A percentile compares a stretch with the other conserved stretches of the same genome.
Evolutionary conservation across 148 eudicot species (phyloP).

Genomic region (Bassia scoparia): DNA sequence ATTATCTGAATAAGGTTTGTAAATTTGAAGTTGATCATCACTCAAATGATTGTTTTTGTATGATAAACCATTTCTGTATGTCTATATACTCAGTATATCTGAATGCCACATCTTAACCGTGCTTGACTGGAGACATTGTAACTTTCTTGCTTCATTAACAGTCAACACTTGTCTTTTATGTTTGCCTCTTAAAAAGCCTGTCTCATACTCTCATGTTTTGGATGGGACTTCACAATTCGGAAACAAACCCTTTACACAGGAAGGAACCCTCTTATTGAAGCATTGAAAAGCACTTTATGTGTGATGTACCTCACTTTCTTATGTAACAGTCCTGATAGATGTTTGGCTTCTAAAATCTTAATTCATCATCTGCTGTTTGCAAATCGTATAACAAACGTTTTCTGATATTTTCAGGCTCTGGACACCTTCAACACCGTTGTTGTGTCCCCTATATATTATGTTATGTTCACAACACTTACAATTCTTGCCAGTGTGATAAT

Average conservation of each 20-base stretch:
- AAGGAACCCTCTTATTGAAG: neutral
- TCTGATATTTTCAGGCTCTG: slow-evolving; percentile 48
- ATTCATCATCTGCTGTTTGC: neutral
- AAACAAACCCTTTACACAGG: neutral
- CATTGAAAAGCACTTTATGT: neutral
- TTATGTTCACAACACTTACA: slow-evolving; percentile 64
- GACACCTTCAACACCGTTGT: slow-evolving; percentile 58
- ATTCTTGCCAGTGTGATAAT: slow-evolving; percentile 59
- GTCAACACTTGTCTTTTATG: too few species aligned
- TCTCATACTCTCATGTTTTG: neutral
- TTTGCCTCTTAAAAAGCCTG: neutral
- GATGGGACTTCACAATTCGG: neutral
- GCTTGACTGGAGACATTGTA: neutral
- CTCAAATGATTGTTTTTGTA: neutral
- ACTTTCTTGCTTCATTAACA: neutral
- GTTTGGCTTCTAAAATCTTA: neutral
- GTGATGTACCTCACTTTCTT: neutral
- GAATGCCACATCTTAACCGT: neutral
- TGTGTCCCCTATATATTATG: slow-evolving; percentile 66
- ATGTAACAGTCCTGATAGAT: neutral
- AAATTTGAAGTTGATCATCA: too few species aligned
- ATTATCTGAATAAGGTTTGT: slow-evolving; percentile 69
- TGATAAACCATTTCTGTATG: slow-evolving; percentile 3
- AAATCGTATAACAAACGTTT: neutral
- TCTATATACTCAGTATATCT: neutral